Evolutionary conservation across 179 eudicot genomes (phyloP), one percentile per base, ranked within the genome.

Genomic region (Pouteria campechiana): DNA sequence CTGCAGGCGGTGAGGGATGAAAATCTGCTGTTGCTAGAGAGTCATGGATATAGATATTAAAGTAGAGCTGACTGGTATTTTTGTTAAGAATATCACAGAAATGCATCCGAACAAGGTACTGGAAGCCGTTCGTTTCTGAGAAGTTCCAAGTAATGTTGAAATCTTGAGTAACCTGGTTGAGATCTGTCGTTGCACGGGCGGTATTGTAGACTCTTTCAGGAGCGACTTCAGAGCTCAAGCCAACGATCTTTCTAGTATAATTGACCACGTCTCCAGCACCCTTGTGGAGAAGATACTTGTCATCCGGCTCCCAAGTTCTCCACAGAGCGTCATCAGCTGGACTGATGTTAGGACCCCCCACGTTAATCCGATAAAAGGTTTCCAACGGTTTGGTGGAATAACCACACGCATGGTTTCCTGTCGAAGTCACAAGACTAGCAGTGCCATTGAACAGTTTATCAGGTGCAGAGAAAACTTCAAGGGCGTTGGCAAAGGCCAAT

Each of bases 71-170:
- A 48, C 61, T 57, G 10, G 64, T 63, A 0, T 72, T 52, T 21
- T 55, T 37, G 48, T 95, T 89, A 15, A 82, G 79, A 46, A 89
- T 81, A 40, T 89, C 95, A 48, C 97, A 89, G 44, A 84, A 89
- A 76, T 89, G 97, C 43, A 72, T 40, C 54, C 97, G 67, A 18
- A 81, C 67, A 33, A 89, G 64, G 41, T 89, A 73, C 55, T 52
- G 61, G 10, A 68, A 76, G 21, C 75, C 85, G 32, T 55, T 71
- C 16, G 13, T 37, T 52, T 75, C 74, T 0, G 80, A 73, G 32
- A 89, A 89, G 14, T n/a, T 58, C 95, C 90, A 84, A 0, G 81
- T 72, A 14, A 84, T 49, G 35, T 65, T 72, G 37, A 35, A 7
- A 9, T 49, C 41, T 3, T 72, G 64, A 52, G 66, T 38, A 0